Evolutionary conservation across 345 rosid species (phyloP).

Genomic region (Heritiera fomes): DNA sequence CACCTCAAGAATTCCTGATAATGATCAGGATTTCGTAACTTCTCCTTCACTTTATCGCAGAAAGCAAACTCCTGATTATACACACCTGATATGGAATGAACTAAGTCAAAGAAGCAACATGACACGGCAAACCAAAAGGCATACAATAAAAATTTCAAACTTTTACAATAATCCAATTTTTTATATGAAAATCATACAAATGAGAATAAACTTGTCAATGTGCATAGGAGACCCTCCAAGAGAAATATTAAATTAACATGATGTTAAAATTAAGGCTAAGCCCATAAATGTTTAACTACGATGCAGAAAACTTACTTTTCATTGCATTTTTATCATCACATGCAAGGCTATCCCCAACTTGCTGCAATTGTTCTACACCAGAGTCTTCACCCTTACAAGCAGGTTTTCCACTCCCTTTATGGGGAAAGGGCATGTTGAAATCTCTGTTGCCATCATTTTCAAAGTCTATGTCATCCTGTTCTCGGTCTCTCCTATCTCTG

Average conservation of each 20-base stretch:
- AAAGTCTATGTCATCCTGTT: constrained; percentile 54
- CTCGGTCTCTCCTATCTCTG: constrained; percentile 59
- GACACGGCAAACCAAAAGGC: neutral
- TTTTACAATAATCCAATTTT: neutral
- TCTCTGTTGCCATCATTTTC: constrained; percentile 64
- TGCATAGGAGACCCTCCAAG: neutral
- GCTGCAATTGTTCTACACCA: constrained; percentile 51
- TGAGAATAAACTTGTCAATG: neutral
- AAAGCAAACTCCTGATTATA: constrained; percentile 72
- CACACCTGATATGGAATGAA: constrained; percentile 50
- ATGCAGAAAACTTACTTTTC: constrained; percentile 49
- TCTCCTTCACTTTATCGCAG: constrained; percentile 83
- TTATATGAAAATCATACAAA: neutral
- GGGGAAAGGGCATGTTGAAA: constrained; percentile 51
- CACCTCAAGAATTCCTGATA: constrained; percentile 82
- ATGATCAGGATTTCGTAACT: constrained; percentile 57
- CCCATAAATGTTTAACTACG: constrained; percentile 5
- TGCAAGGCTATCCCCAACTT: constrained; percentile 57
- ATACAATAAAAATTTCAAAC: neutral
- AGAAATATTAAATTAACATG: neutral
- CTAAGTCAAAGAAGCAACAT: constrained; percentile 17
- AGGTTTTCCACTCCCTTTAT: constrained; percentile 41
- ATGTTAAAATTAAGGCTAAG: neutral
- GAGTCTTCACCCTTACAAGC: constrained; percentile 41
- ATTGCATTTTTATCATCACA: constrained; percentile 68